Evolutionary conservation across 148 eudicot species (phyloP), one percentile per base, ranked within the genome.

Genomic region (Chenopodium formosanum): DNA sequence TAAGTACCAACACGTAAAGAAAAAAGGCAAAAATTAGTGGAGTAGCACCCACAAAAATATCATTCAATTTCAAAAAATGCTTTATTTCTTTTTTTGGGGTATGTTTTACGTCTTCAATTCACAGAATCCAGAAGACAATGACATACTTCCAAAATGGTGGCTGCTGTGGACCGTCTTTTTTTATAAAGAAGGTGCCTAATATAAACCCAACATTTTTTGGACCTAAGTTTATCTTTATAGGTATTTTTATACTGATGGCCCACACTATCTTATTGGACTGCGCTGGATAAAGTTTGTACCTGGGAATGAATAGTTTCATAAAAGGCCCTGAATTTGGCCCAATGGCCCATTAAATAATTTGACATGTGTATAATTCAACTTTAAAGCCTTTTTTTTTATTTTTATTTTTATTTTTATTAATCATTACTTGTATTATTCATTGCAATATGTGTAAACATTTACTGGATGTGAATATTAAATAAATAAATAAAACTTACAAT

Each of bases 81-180:
- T 74, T 32, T 0, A 0, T 31, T 53, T 29, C 2, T 29, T 72
- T 72, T 20, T 44, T 44, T 20, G 31, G 78, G 64, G 78, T 53
- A 52, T 52, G 66, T 7, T 75, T 75, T 75, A 53, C 78, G 78
- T 75, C 23, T 75, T 53, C 20, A 2, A 31, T 75, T 14, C 10
- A 8, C 64, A 29, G 3, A 60, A 76, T 76, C 48, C 78, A 76
- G 58, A 73, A 73, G 32, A 73, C 66, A 76, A 76, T 29, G 65
- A 52, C 78, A 14, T 52, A 75, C 64, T 75, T 53, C 65, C 65
- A 75, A 56, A 29, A 29, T n/a, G 8, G 58, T 73, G 76, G 76
- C 32, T 73, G 58, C 52, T 48, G 76, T 46, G 31, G 76, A 47
- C 75, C 56, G 58, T 2, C 1, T 1, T 2, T 34, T 31, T 34